Base-by-base conservation (phyloP, 176 grass and related monocot species). In the Triticum monococcum region DNA sequence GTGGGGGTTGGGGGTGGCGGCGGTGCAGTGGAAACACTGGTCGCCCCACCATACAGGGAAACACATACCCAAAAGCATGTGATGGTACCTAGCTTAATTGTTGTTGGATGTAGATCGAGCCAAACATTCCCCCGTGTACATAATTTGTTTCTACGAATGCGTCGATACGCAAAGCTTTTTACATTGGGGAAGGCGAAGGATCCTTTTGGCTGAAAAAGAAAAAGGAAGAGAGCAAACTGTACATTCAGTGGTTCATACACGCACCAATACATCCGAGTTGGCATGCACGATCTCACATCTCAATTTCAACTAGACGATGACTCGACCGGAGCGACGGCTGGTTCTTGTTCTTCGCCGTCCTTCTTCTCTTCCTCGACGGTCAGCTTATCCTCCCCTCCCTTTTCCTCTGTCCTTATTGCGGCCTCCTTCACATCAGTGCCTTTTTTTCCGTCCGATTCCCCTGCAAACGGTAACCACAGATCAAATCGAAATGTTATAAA, bases 401-500 rank as follows among this genome's bases (percentile, higher is more conserved):
- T 54, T 83, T 59, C 79, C 18, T 88, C 50, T 25, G 69, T 50
- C 20, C 40, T 79, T 8, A 59, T 59, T 59, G 68, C 37, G 32
- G 62, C 68, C 25, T 77, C 87, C 80, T 83, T 83, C 68, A 48
- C 68, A 52, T 62, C 68, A 31, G 8, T 60, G 23, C 16, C 16
- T 69, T 80, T 37, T 59, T 94, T 40, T 17, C 78, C 87, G 60
- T 83, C 46, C 62, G 78, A 89, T 89, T 89, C 62, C 50, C 73
- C 92, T 94, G 75, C 36, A 61, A 77, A 84, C 36, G 22, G 9
- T 17, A 54, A 5, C 25, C 41, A 11, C 41, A 43, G 9, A 54
- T 54, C 46, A 32, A 33, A 77, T 76, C 25, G 9, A 54, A 52
- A 10, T 4, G 31, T 36, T 10, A 32, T 11, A 30, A 23, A 8